Evolutionary conservation across 139 green algal genomes (phyloP).

Genomic region (Chlamydomonas asymmetrica): DNA sequence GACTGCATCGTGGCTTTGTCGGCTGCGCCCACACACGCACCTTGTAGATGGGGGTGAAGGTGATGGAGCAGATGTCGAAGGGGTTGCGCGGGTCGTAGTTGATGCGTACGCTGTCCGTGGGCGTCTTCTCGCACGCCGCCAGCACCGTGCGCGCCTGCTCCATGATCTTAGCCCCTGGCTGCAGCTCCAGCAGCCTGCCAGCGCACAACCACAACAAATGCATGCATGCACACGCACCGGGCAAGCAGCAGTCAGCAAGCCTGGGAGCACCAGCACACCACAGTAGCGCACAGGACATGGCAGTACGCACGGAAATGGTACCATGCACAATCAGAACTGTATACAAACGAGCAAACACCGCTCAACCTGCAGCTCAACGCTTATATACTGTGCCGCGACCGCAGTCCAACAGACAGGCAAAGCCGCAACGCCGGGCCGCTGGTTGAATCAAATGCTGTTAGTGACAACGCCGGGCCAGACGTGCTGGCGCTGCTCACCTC

Average conservation of each 20-base stretch:
- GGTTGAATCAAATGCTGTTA: too few relatives aligned
- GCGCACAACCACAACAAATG: not conserved
- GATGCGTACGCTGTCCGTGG: constrained; percentile 83
- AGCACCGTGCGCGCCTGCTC: constrained; percentile 86
- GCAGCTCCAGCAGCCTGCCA: constrained; percentile 90
- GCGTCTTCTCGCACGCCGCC: constrained; percentile 89
- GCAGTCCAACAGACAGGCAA: too few relatives aligned
- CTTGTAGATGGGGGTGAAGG: constrained; percentile 96
- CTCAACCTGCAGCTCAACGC: too few relatives aligned
- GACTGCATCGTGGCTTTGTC: not conserved
- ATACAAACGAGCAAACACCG: too few relatives aligned
- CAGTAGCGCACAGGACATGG: too few relatives aligned
- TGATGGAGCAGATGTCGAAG: constrained; percentile 95
- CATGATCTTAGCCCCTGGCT: constrained; percentile 82
- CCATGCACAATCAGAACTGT: too few relatives aligned
- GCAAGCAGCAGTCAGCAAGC: too few relatives aligned
- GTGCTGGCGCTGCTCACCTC: constrained; percentile 34
- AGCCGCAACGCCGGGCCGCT: too few relatives aligned
- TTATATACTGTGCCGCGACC: too few relatives aligned
- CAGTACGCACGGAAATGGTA: too few relatives aligned
- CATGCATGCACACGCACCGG: not conserved
- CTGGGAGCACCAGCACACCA: too few relatives aligned
- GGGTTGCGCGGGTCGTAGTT: constrained; percentile 98
- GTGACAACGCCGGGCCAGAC: too few relatives aligned
- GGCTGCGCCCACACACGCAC: not conserved